Conservation (phyloP, 2,329 filamentous ascomycete genomes). For the Xylaria sp. region DNA sequence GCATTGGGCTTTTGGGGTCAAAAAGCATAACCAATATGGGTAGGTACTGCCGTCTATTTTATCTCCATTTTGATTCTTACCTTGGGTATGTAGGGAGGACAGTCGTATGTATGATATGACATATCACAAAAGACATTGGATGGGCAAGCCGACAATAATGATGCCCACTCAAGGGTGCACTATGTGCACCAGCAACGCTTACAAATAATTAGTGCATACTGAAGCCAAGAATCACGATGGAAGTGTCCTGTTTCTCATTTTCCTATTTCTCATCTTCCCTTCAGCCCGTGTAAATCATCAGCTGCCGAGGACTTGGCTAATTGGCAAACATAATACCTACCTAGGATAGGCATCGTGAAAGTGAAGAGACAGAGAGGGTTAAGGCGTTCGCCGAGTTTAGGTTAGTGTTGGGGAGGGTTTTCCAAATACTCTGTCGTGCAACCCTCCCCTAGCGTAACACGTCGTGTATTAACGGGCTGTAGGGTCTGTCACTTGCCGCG, state of each 20-base stretch:
- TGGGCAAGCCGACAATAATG: background rate
- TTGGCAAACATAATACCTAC: background rate
- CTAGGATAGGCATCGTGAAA: background rate
- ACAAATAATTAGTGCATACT: slow-evolving; percentile 14
- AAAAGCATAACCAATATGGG: slow-evolving; percentile 14
- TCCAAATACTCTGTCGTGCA: slow-evolving; percentile 33
- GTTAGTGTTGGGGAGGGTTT: slow-evolving; percentile 14
- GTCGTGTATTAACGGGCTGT: background rate
- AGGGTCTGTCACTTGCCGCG: slow-evolving; percentile 22
- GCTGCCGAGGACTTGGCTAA: slow-evolving; percentile 30
- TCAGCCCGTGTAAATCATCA: slow-evolving; percentile 1
- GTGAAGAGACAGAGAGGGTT: background rate
- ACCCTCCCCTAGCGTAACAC: slow-evolving; percentile 19
- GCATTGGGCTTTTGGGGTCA: slow-evolving; percentile 28
- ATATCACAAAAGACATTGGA: background rate
- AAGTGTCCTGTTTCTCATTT: background rate
- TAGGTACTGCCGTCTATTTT: slow-evolving; percentile 19
- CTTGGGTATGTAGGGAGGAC: background rate
- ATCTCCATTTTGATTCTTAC: background rate
- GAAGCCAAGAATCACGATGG: background rate
- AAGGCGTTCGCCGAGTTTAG: background rate
- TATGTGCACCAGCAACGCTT: background rate
- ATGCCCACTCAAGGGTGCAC: background rate
- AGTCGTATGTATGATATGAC: background rate
- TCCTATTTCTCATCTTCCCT: background rate